These are phyloP conservation scores for Elongisporangium undulatum DNA, from an alignment of 352 stramenopile genomes.

Conservation along the genomic window DNA sequence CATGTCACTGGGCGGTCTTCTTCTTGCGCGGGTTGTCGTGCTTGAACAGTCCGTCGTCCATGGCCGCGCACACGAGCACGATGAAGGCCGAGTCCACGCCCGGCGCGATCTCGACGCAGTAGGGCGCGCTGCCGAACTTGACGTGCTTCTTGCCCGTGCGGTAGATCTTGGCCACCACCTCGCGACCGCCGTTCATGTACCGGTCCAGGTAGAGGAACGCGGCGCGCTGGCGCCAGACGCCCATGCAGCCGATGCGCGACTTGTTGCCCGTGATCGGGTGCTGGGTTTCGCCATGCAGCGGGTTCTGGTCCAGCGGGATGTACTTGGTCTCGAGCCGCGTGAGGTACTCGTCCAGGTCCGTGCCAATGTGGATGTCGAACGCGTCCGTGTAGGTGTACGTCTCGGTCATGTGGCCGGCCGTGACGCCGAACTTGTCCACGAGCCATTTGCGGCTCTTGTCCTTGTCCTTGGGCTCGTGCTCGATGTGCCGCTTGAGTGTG, in stretches of 20 bases:
- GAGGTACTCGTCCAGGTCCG: slow-evolving; percentile 16
- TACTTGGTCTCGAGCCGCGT: slow-evolving; percentile 29
- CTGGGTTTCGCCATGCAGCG: slow-evolving; percentile 22
- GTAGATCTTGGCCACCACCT: slow-evolving; percentile 34
- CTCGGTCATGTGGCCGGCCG: slow-evolving; percentile 21
- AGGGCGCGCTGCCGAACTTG: slow-evolving; percentile 14
- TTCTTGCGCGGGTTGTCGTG: neutral
- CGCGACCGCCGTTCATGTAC: slow-evolving; percentile 13
- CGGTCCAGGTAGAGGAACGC: slow-evolving; percentile 28
- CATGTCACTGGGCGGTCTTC: neutral
- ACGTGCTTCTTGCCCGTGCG: slow-evolving; percentile 16
- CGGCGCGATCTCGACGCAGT: slow-evolving; percentile 31
- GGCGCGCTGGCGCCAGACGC: slow-evolving; percentile 25
- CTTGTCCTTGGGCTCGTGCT: slow-evolving; percentile 20
- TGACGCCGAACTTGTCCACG: slow-evolving; percentile 32
- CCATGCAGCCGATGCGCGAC: slow-evolving; percentile 23
- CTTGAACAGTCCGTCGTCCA: slow-evolving; percentile 19
- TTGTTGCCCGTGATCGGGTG: slow-evolving; percentile 25
- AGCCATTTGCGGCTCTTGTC: slow-evolving; percentile 14
- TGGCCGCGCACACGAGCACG: slow-evolving; percentile 25
- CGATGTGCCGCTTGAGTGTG: slow-evolving; percentile 20
- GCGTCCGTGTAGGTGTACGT: slow-evolving; percentile 7
- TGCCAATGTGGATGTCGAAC: slow-evolving; percentile 36
- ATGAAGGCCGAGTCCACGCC: slow-evolving; percentile 29
- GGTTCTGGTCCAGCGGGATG: slow-evolving; percentile 20